These are phyloP conservation scores for Luzula sylvatica DNA, from an alignment of 176 grass and related monocot genomes.

Conservation along the genomic window DNA sequence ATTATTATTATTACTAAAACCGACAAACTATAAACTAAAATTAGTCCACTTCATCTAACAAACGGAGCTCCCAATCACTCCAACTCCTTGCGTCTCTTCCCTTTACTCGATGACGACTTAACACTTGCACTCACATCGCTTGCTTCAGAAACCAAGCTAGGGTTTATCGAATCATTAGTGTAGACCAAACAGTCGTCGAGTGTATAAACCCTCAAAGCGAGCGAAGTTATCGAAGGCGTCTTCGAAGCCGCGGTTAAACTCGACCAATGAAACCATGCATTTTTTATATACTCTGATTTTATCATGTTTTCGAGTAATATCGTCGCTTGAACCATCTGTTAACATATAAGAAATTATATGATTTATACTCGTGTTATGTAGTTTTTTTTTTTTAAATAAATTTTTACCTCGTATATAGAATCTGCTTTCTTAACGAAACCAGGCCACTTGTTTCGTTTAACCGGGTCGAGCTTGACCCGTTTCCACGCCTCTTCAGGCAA, in stretches of 20 bases:
- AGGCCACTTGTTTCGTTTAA: conserved; percentile 65
- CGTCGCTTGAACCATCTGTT: conserved; percentile 72
- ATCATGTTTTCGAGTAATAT: conserved; percentile 65
- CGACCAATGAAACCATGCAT: conserved; percentile 95
- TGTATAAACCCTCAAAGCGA: conserved; percentile 67
- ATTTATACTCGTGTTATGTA: neutral
- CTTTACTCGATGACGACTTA: conserved; percentile 20
- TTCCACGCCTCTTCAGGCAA: conserved; percentile 64
- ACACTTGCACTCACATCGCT: neutral
- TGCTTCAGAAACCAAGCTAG: neutral
- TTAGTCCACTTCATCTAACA: too few species aligned
- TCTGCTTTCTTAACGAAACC: conserved; percentile 82
- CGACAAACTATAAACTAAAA: too few species aligned
- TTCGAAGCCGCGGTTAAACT: conserved; percentile 73
- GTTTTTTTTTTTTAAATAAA: conserved; percentile 12
- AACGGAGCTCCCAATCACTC: conserved; percentile 17
- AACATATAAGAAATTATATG: conserved; percentile 10
- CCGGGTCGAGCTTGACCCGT: conserved; percentile 44
- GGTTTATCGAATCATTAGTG: conserved; percentile 26
- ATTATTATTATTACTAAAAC: too few species aligned
- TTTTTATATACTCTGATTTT: conserved; percentile 74
- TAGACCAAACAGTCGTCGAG: conserved; percentile 83
- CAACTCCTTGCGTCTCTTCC: conserved; percentile 37
- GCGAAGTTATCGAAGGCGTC: conserved; percentile 64
- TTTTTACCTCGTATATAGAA: conserved; percentile 73